phyloP scores from a whole-genome alignment of 2,329 filamentous ascomycete species.

The Trichophyton benhamiae region DNA sequence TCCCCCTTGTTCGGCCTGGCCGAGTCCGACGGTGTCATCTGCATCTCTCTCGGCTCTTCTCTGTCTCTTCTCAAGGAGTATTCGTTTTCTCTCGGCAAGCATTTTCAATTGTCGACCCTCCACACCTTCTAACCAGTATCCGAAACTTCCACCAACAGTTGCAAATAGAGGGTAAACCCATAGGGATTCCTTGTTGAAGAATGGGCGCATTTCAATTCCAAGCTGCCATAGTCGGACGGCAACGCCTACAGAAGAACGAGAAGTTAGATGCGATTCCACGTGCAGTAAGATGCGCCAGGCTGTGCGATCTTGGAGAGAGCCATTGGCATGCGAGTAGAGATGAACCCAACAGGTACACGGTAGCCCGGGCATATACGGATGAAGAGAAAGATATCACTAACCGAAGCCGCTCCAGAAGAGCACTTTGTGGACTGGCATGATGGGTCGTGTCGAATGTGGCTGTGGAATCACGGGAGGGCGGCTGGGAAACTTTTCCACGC shows the following conservation, averaged over 20 bases:
- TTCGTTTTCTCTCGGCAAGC: constrained; percentile 64
- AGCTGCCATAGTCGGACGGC: constrained; percentile 92
- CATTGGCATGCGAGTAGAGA: neutral
- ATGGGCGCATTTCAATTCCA: constrained; percentile 94
- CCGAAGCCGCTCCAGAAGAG: constrained; percentile 63
- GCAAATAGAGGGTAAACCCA: constrained; percentile 91
- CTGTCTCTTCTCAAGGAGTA: constrained; percentile 78
- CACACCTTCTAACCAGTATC: constrained; percentile 91
- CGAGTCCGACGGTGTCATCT: constrained; percentile 14
- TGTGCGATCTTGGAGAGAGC: neutral
- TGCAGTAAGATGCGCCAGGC: neutral
- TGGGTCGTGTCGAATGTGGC: constrained; percentile 15
- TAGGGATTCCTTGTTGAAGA: constrained; percentile 71
- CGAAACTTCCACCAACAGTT: constrained; percentile 75
- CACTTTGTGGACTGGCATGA: constrained; percentile 39
- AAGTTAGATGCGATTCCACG: constrained; percentile 6
- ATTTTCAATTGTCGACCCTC: constrained; percentile 69
- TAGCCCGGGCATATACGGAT: neutral
- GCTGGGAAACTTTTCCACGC: neutral
- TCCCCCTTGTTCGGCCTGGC: constrained; percentile 24
- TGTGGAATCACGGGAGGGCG: constrained; percentile 11
- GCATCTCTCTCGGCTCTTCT: constrained; percentile 57
- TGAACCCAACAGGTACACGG: neutral
- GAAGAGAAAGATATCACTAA: constrained; percentile 26
- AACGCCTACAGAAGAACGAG: constrained; percentile 49